Evolutionary conservation across 352 stramenopile genomes (phyloP).

Genomic region (Globisporangium ultimum): DNA sequence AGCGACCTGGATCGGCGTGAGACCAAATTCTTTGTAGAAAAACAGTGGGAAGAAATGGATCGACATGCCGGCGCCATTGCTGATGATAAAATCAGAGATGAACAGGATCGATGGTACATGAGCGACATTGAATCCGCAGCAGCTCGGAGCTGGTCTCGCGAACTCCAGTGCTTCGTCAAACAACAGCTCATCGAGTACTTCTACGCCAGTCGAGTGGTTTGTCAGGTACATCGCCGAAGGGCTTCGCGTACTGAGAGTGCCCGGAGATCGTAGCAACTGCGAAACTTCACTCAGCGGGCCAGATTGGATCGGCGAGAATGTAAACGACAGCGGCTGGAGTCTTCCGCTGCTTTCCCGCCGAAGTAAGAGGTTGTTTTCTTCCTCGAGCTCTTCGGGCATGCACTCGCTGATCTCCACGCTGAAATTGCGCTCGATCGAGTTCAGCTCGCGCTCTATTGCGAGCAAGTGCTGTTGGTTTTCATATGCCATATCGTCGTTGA

Average conservation of each 20-base stretch:
- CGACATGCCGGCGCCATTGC: slow-evolving; percentile 57
- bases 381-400: slow-evolving; percentile 13
- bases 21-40: slow-evolving; percentile 48
- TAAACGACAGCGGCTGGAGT: slow-evolving; percentile 1
- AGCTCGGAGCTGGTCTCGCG: slow-evolving; percentile 12
- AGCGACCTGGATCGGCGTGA: slow-evolving; percentile 56
- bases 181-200: slow-evolving; percentile 14
- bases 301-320: slow-evolving; percentile 16
- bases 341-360: slow-evolving; percentile 1
- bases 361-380: neutral
- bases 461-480: slow-evolving; percentile 60
- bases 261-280: slow-evolving; percentile 20
- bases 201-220: slow-evolving; percentile 6
- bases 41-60: slow-evolving; percentile 65
- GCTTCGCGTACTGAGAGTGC: neutral
- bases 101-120: slow-evolving; percentile 68
- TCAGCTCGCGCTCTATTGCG: slow-evolving; percentile 51
- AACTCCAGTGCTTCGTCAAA: slow-evolving; percentile 13
- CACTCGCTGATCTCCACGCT: slow-evolving; percentile 49
- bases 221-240: slow-evolving; percentile 16
- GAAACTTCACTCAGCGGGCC: slow-evolving; percentile 29
- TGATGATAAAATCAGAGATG: slow-evolving; percentile 63
- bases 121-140: slow-evolving; percentile 28
- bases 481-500: slow-evolving; percentile 76
- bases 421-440: slow-evolving; percentile 67